Percentiles rank a stretch among this genome's conserved stretches.
These are phyloP conservation scores for Cucumis hystrix DNA, from an alignment of 306 rosid genomes.

Conservation along the genomic window DNA sequence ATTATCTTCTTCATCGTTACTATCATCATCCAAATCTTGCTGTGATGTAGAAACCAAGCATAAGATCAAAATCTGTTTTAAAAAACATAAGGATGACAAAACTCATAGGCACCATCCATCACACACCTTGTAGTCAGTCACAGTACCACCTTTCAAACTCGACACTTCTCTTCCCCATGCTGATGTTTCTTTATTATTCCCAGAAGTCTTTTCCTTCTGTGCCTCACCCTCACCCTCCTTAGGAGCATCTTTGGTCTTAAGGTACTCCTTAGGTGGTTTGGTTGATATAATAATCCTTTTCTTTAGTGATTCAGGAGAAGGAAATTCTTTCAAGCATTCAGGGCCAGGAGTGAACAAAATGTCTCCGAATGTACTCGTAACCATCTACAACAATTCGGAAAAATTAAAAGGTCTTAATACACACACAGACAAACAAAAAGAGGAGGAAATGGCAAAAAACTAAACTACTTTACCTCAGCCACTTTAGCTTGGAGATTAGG, in stretches of 20 bases:
- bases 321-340: slow-evolving; percentile 71
- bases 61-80: not conserved
- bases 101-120: not conserved
- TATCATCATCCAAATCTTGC: slow-evolving; percentile 42
- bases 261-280: slow-evolving; percentile 97
- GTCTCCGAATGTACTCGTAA: slow-evolving; percentile 59
- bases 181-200: slow-evolving; percentile 29
- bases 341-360: slow-evolving; percentile 52
- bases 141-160: slow-evolving; percentile 22
- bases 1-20: slow-evolving; percentile 34
- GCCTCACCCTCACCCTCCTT: slow-evolving; percentile 25
- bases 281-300: slow-evolving; percentile 78
- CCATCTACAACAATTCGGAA: slow-evolving; percentile 48
- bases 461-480: slow-evolving; percentile 38
- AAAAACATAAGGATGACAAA: not conserved
- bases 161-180: slow-evolving; percentile 89
- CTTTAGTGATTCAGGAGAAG: slow-evolving; percentile 80
- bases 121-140: slow-evolving; percentile 49
- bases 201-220: slow-evolving; percentile 26
- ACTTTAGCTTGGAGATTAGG: slow-evolving; percentile 93
- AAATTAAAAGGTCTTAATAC: slow-evolving; percentile 8
- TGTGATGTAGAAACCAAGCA: slow-evolving; percentile 10
- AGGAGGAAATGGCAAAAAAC: not conserved
- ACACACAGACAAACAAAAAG: not conserved
- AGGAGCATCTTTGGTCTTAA: slow-evolving; percentile 43